A percentile compares a stretch with the other conserved stretches of the same genome.
Conservation (phyloP, 345 rosid genomes). For the Zanthoxylum bungeanum region DNA sequence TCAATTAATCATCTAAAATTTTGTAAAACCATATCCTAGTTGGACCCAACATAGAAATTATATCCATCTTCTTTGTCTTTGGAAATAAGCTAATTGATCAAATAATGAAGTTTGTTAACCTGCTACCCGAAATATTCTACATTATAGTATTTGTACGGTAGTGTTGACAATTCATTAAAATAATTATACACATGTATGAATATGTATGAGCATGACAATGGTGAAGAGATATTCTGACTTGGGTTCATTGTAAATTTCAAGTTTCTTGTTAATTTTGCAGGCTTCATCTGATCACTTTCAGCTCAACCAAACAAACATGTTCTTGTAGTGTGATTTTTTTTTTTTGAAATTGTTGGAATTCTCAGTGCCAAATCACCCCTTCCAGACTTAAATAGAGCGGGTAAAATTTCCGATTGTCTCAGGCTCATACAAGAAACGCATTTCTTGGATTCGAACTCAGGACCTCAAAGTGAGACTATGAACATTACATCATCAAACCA, state of each 20-base stretch:
- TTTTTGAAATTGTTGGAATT: too few relatives aligned
- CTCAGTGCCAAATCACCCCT: too few relatives aligned
- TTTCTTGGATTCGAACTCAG: too few relatives aligned
- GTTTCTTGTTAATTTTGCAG: not conserved
- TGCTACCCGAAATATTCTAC: too few relatives aligned
- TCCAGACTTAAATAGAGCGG: too few relatives aligned
- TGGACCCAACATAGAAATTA: not conserved
- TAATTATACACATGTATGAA: too few relatives aligned
- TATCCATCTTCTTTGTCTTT: not conserved
- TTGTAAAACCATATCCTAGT: not conserved
- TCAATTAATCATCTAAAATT: not conserved
- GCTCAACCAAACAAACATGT: not conserved
- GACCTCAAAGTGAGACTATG: too few relatives aligned
- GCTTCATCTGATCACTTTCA: not conserved
- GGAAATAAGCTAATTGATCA: not conserved
- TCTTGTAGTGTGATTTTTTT: not conserved
- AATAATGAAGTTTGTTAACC: not conserved
- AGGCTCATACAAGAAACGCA: too few relatives aligned
- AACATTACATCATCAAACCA: too few relatives aligned
- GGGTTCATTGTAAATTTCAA: not conserved
- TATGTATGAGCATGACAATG: not conserved
- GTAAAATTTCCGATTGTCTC: too few relatives aligned
- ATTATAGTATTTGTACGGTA: not conserved
- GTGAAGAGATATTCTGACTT: not conserved
- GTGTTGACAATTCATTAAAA: not conserved